Base-by-base conservation (phyloP, 1,284 basidiomycete genomes). In the Thelephora terrestris region DNA sequence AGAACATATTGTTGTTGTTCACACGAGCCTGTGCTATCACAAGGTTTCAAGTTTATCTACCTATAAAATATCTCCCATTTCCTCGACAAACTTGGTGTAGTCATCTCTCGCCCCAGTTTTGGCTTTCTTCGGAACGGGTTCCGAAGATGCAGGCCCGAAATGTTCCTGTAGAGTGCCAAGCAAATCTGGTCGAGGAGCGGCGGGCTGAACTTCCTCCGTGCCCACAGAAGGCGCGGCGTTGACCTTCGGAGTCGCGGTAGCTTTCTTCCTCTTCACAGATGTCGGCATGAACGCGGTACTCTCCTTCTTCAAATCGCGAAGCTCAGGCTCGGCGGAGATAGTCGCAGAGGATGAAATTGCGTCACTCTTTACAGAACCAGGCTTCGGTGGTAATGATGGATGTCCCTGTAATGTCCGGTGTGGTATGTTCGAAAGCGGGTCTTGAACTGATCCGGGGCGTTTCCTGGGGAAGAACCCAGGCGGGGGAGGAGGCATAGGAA, bases 221-320 rank as follows among this genome's bases (percentile, higher is more conserved):
- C 57, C 66, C 1, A 79, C 60, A 14, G 69, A 67, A 5, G 81
- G 81, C 0, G 84, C 84, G 2, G 85, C 79, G 55, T 86, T 79
- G 37, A 86, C 58, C 53, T 70, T 75, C 6, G 54, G 43, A 7
- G 72, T 60, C 9, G 69, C 58, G 21, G 61, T 63, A 24, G 67
- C 63, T 54, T 73, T 83, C 65, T 79, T 86, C 42, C 80, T 74
- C 58, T 82, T 83, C 46, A 88, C 61, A 3, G 81, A 66, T 5
- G 76, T 61, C 5, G 92, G 92, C 1, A 95, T 79, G 58, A 97
- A 96, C 0, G 87, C 79, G 0, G 90, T 93, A 7, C 85, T 81
- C 62, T 97, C 92, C 63, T 91, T 92, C 68, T 91, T 91, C 55
- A 96, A 73, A 63, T 97, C 89, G 20, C 92, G 84, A 42, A 97